Evolutionary conservation across 495 filamentous ascomycete genomes (phyloP).

Genomic region (Amniculicola lignicola): DNA sequence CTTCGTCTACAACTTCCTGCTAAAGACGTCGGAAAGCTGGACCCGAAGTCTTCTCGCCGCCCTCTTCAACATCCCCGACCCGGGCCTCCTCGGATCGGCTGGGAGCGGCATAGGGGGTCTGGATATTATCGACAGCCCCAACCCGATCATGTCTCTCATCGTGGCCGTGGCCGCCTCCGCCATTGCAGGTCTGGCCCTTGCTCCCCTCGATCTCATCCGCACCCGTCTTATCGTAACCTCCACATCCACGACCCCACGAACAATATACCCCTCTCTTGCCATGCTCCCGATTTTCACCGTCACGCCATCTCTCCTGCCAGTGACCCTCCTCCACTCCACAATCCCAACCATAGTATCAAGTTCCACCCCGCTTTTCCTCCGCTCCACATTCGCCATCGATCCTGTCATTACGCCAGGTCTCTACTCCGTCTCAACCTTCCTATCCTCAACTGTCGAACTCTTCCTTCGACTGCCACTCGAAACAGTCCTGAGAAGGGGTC

Average conservation of each 20-base stretch:
- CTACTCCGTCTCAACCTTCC: conserved; percentile 75
- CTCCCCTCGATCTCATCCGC: conserved; percentile 84
- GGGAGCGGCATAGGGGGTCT: conserved; percentile 40
- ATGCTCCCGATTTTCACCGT: conserved; percentile 73
- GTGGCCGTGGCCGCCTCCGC: conserved; percentile 82
- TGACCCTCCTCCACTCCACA: conserved; percentile 81
- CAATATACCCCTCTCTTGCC: conserved; percentile 69
- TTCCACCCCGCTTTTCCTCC: conserved; percentile 76
- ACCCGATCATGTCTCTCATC: conserved; percentile 67
- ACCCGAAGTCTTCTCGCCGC: conserved; percentile 78
- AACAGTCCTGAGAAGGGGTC: conserved; percentile 83
- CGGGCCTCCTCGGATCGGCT: conserved; percentile 52
- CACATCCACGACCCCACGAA: conserved; percentile 65
- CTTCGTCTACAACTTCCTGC: conserved; percentile 80
- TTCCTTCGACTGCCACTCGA: conserved; percentile 85
- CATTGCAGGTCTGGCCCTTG: conserved; percentile 70
- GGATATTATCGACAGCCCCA: conserved; percentile 67
- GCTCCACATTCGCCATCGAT: conserved; percentile 70
- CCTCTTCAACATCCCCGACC: conserved; percentile 76
- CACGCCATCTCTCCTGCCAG: conserved; percentile 65
- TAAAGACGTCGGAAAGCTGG: conserved; percentile 82
- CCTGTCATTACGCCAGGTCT: conserved; percentile 73
- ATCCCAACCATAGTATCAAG: conserved; percentile 76
- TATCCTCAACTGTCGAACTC: conserved; percentile 71
- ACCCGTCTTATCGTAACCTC: conserved; percentile 85